These are phyloP conservation scores for Eutypella sp. DNA, from an alignment of 2,329 filamentous ascomycete species.

Conservation along the genomic window DNA sequence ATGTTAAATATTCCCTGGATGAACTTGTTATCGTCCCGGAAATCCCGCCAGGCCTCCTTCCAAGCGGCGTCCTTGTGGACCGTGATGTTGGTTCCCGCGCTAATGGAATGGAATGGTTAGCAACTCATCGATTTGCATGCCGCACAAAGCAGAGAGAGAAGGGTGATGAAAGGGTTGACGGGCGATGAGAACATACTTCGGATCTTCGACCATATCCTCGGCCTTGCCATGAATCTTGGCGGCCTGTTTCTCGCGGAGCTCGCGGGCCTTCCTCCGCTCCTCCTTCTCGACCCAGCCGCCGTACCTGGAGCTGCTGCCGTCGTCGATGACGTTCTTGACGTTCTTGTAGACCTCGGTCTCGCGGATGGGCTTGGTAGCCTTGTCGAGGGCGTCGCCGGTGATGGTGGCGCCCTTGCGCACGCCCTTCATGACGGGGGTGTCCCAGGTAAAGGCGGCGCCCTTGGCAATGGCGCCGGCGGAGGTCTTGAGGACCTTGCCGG, in stretches of 20 bases:
- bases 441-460: conserved; percentile 94
- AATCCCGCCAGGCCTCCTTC: conserved; percentile 98
- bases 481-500: conserved; percentile 73
- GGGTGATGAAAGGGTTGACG: no score
- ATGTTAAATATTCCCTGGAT: conserved; percentile 85
- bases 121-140: conserved; percentile 2
- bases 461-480: conserved; percentile 86
- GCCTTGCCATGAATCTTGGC: conserved; percentile 41
- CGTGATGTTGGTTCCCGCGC: conserved; percentile 89
- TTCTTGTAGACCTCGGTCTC: conserved; percentile 93
- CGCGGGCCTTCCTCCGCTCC: conserved; percentile 76
- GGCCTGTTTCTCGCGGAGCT: conserved; percentile 64
- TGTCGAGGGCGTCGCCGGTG: conserved; percentile 83
- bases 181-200: no score
- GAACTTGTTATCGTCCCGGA: conserved; percentile 82
- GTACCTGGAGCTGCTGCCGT: conserved; percentile 92
- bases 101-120: conserved; percentile 43
- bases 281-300: conserved; percentile 97
- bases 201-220: conserved; percentile 74
- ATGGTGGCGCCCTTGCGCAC: conserved; percentile 79
- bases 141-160: conserved; percentile 9
- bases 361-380: conserved; percentile 88
- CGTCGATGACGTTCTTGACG: conserved; percentile 93
- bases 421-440: conserved; percentile 88
- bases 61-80: conserved; percentile 95